A percentile compares a stretch with the other conserved stretches of the same genome.
These are phyloP conservation scores for Zychaea mexicana DNA, from an alignment of 371 early-diverging fungal species.

Conservation along the genomic window DNA sequence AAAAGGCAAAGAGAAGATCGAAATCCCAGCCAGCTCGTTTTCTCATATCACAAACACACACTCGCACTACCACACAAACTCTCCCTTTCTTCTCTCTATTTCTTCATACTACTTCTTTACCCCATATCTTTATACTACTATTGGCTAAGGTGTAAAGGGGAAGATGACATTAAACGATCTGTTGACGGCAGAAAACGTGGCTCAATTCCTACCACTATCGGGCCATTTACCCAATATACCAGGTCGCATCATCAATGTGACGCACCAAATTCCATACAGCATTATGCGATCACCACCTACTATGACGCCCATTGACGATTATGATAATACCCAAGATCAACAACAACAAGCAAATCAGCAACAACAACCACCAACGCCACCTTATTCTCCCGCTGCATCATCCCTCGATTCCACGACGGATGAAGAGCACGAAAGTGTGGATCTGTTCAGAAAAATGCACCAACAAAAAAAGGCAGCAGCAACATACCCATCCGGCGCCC, in stretches of 20 bases:
- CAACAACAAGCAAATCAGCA: neutral
- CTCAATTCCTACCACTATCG: constrained; percentile 40
- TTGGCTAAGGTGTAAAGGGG: no score
- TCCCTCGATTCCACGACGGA: neutral
- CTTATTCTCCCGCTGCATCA: constrained; percentile 10
- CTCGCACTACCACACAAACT: neutral
- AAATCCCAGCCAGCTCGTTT: neutral
- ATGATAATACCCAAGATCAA: neutral
- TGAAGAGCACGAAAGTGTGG: constrained; percentile 11
- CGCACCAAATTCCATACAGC: constrained; percentile 64
- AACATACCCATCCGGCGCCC: constrained; percentile 21
- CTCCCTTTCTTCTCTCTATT: neutral
- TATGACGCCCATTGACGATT: neutral
- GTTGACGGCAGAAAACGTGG: constrained; percentile 50
- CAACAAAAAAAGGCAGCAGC: neutral
- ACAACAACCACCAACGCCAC: constrained; percentile 9
- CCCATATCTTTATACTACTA: no score
- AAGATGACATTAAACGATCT: neutral
- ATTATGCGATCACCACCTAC: constrained; percentile 34
- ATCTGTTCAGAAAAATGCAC: constrained; percentile 9
- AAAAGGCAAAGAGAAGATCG: no score
- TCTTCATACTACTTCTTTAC: neutral
- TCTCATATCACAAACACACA: no score
- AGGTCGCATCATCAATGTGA: constrained; percentile 63
- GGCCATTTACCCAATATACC: constrained; percentile 38